Evolutionary conservation across 2,329 filamentous ascomycete genomes (phyloP).

Genomic region (Cytospora chrysosperma): DNA sequence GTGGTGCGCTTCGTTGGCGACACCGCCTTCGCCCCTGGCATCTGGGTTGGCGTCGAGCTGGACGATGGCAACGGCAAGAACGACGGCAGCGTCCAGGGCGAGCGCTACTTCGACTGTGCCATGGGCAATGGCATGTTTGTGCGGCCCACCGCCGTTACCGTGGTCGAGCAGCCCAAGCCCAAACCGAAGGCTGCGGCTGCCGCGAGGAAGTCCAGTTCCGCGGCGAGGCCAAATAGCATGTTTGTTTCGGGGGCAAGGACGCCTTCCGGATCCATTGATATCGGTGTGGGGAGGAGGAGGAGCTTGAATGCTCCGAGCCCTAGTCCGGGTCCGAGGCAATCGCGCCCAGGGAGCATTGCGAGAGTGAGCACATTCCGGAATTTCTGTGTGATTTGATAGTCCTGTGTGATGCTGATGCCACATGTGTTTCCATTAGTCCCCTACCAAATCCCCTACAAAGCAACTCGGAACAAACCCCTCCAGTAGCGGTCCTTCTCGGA

Average conservation of each 20-base stretch:
- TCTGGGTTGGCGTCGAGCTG: slow-evolving; percentile 89
- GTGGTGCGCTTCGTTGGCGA: slow-evolving; percentile 78
- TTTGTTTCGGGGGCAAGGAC: slow-evolving; percentile 41
- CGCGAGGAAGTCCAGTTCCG: slow-evolving; percentile 37
- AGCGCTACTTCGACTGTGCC: slow-evolving; percentile 83
- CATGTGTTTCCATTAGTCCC: slow-evolving; percentile 54
- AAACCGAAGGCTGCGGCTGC: slow-evolving; percentile 42
- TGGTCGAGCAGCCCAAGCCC: slow-evolving; percentile 50
- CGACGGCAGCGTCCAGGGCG: slow-evolving; percentile 84
- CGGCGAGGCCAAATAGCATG: slow-evolving; percentile 48
- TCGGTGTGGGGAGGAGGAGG: slow-evolving; percentile 59
- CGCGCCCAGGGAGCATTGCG: slow-evolving; percentile 55
- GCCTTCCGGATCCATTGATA: slow-evolving; percentile 47
- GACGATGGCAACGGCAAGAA: slow-evolving; percentile 85
- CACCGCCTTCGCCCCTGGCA: slow-evolving; percentile 76
- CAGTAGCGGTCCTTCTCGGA: slow-evolving; percentile 60
- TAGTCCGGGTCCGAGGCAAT: slow-evolving; percentile 61
- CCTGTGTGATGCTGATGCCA: slow-evolving; percentile 4
- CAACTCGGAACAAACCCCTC: slow-evolving; percentile 58
- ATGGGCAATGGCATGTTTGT: slow-evolving; percentile 83
- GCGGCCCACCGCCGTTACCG: slow-evolving; percentile 65
- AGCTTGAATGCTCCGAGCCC: slow-evolving; percentile 72
- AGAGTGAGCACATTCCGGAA: slow-evolving; percentile 45
- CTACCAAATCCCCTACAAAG: slow-evolving; percentile 78
- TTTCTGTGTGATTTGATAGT: background rate